A percentile compares a stretch with the other conserved stretches of the same genome.
phyloP scores from a whole-genome alignment of 1,284 basidiomycete species.

The Ustilago tritici region DNA sequence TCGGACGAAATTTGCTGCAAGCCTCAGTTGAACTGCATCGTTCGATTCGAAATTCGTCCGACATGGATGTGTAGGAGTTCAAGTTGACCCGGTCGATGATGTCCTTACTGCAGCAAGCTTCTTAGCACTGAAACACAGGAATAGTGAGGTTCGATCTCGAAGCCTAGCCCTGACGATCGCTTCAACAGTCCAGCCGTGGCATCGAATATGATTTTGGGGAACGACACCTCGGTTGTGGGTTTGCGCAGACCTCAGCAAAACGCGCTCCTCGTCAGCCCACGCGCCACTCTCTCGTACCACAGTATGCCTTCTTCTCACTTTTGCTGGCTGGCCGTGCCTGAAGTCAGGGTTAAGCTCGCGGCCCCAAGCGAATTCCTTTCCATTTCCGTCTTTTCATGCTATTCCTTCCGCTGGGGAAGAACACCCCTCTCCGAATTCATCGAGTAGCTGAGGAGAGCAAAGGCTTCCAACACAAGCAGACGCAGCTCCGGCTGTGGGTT shows the following conservation, averaged over 20 bases:
- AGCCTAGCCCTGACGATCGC: background rate
- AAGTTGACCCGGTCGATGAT: conserved; percentile 10
- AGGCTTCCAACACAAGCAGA: background rate
- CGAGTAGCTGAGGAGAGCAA: background rate
- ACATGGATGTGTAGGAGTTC: background rate
- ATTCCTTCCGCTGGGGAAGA: background rate
- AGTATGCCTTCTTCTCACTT: background rate
- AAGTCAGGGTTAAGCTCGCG: conserved; percentile 9
- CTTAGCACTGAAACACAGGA: conserved; percentile 4
- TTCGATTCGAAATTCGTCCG: conserved; percentile 10
- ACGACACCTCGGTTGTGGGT: background rate
- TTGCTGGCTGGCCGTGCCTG: conserved; percentile 6
- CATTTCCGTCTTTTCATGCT: background rate
- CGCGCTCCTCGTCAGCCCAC: no score
- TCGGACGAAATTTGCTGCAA: conserved; percentile 19
- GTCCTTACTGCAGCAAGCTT: background rate
- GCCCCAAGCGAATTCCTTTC: background rate
- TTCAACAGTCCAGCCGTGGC: background rate
- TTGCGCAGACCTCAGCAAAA: conserved; percentile 6
- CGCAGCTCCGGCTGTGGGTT: background rate
- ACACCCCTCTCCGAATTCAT: no score
- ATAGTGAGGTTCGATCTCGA: background rate
- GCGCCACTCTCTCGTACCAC: conserved; percentile 6
- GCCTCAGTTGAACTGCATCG: conserved; percentile 1
- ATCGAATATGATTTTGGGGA: background rate